Evolutionary conservation across 306 rosid species (phyloP), one percentile per base, ranked within the genome.

Genomic region (Quercus ilex): DNA sequence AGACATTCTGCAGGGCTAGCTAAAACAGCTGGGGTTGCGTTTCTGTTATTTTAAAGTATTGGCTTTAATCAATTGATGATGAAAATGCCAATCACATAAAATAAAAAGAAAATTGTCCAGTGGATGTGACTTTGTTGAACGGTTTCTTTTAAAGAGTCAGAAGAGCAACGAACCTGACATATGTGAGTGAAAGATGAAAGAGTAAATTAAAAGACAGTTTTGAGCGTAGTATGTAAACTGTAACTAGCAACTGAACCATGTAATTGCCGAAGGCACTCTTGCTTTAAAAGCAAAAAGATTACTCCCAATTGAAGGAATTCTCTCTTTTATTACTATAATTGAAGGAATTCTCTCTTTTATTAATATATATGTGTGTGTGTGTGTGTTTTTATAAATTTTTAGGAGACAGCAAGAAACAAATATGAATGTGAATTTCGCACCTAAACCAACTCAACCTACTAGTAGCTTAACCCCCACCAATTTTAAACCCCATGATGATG

Each of bases 321-420:
- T 23, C 23, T n/a, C n/a, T n/a, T n/a, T n/a, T 62, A 12, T 6
- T 6, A 25, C 19, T 30, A 30, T 30, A 14, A 17, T 17, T 58
- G 65, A 33, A 18, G 72, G 35, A 10, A 38, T 41, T 20, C 38
- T 19, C 19, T 46, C 30, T n/a, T n/a, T 6, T 81, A 55, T 38
- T 38, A 38, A 38, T 38, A 38, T 38, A 35, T 3, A 23, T 31
- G 4, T 31, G 4, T 31, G 26, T 13, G 10, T 6, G 18, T 79
- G 91, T 35, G 0, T 35, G 0, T 25, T 7, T 38, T 38, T 1
- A 21, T 15, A 1, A 96, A 14, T 1, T 12, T 30, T 33, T 90
- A 90, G 96, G 88, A 88, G 92, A 85, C 93, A 81, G 60, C 97
- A 91, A 55, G 94, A 90, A 43, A 65, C 85, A 13, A 85, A 89